phyloP scores from a whole-genome alignment of 345 rosid species.

The Populus deltoides region DNA sequence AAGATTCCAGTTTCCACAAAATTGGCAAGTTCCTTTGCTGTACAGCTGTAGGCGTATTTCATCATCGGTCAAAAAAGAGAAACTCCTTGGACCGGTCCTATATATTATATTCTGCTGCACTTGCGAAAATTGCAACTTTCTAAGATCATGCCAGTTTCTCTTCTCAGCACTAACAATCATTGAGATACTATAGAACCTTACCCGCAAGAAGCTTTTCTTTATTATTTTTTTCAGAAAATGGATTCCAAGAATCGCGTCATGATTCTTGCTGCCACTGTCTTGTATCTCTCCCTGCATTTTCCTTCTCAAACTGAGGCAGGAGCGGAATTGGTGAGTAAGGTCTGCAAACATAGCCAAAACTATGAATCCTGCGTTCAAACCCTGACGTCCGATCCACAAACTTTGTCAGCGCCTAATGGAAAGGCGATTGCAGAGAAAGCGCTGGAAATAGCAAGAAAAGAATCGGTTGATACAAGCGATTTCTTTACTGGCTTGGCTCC shows the following conservation, averaged over 20 bases:
- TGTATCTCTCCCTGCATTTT: not conserved
- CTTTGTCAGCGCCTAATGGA: not conserved
- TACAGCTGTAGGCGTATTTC: too few relatives aligned
- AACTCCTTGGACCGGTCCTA: too few relatives aligned
- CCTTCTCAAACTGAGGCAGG: not conserved
- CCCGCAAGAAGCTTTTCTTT: not conserved
- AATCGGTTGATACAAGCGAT: not conserved
- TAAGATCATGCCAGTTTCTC: not conserved
- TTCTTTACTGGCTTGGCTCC: not conserved
- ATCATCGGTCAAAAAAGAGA: too few relatives aligned
- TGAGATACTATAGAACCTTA: not conserved
- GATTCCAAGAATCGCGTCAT: not conserved
- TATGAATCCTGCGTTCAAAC: conserved; percentile 3
- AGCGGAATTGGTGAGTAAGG: not conserved
- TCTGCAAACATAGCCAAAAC: not conserved
- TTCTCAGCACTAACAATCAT: not conserved
- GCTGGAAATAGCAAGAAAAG: not conserved
- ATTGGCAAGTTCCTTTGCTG: too few relatives aligned
- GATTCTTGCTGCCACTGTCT: not conserved
- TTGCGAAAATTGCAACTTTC: not conserved
- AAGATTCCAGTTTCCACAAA: too few relatives aligned
- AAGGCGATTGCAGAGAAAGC: not conserved
- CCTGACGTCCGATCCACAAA: not conserved
- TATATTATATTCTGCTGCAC: too few relatives aligned
- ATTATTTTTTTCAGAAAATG: not conserved